Evolutionary conservation across 371 early-diverging fungal species (phyloP).

Genomic region (Sporodiniella umbellata): DNA sequence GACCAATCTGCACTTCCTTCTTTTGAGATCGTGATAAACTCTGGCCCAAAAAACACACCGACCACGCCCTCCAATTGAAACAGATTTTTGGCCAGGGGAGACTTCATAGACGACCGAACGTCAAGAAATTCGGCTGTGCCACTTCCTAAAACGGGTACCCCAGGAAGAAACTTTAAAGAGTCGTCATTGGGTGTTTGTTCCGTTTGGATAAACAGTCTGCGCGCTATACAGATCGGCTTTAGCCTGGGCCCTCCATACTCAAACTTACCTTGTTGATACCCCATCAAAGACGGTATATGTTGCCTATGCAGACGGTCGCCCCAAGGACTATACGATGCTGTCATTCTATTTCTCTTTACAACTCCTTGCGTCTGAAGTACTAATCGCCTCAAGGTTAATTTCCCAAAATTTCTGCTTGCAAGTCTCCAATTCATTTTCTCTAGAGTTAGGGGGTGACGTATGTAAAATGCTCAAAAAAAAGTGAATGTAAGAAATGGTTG

Average conservation of each 20-base stretch:
- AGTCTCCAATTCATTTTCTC: background rate
- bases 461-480: too few species aligned
- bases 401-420: background rate
- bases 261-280: conserved; percentile 23
- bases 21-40: conserved; percentile 93
- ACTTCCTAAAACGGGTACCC: conserved; percentile 66
- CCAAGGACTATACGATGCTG: conserved; percentile 5
- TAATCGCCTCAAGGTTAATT: background rate
- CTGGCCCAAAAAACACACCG: conserved; percentile 87
- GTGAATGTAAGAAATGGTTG: too few species aligned
- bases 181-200: conserved; percentile 92
- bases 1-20: conserved; percentile 85
- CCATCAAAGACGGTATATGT: conserved; percentile 11
- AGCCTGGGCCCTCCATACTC: too few species aligned
- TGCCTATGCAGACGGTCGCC: conserved; percentile 7
- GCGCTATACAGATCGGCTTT: conserved; percentile 32
- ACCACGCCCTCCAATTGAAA: conserved; percentile 89
- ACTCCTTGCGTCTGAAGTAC: background rate
- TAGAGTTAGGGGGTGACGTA: background rate
- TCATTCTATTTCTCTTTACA: background rate
- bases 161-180: conserved; percentile 92
- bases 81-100: conserved; percentile 86
- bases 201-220: conserved; percentile 94
- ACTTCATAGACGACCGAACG: conserved; percentile 72
- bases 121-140: conserved; percentile 79